Percentiles rank a stretch among this genome's conserved stretches.
phyloP scores from a whole-genome alignment of 208 protist genomes.

The Trypanosoma cruzi region DNA sequence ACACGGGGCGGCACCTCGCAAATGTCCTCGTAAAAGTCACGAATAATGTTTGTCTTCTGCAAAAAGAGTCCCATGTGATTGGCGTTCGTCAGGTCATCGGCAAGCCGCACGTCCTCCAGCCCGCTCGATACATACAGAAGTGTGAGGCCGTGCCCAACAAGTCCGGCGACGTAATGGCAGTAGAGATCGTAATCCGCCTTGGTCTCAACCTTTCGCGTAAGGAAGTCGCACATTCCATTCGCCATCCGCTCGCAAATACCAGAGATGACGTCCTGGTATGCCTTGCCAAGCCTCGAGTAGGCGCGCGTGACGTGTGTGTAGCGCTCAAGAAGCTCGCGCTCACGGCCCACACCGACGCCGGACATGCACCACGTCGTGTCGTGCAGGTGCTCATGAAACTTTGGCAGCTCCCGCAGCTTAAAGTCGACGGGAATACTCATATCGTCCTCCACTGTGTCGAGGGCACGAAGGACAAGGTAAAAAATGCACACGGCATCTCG shows the following conservation, averaged over 20 bases:
- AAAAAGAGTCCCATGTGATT: conserved; percentile 98
- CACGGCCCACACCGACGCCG: conserved; percentile 63
- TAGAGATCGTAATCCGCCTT: conserved; percentile 94
- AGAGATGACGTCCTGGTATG: conserved; percentile 90
- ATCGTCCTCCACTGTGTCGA: conserved; percentile 97
- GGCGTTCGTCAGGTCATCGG: conserved; percentile 60
- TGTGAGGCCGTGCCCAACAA: conserved; percentile 96
- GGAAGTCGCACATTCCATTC: conserved; percentile 94
- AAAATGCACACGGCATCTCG: conserved; percentile 95
- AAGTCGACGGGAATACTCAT: conserved; percentile 74
- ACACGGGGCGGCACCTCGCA: conserved; percentile 86
- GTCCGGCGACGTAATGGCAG: conserved; percentile 97
- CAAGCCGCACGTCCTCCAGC: conserved; percentile 74
- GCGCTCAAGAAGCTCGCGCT: conserved; percentile 73
- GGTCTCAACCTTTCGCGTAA: conserved; percentile 80
- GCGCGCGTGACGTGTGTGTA: conserved; percentile 66
- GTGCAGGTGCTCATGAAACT: conserved; percentile 76
- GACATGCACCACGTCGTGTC: conserved; percentile 55
- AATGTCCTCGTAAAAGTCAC: conserved; percentile 97
- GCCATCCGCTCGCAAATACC: conserved; percentile 95
- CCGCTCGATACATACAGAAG: conserved; percentile 88
- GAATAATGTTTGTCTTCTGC: conserved; percentile 98
- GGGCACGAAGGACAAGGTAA: conserved; percentile 95
- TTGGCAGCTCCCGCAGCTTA: conserved; percentile 70
- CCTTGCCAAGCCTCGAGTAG: conserved; percentile 61